These are phyloP conservation scores for Deuterostichococcus epilithicus DNA, from an alignment of 139 green algal genomes.

Conservation along the genomic window DNA sequence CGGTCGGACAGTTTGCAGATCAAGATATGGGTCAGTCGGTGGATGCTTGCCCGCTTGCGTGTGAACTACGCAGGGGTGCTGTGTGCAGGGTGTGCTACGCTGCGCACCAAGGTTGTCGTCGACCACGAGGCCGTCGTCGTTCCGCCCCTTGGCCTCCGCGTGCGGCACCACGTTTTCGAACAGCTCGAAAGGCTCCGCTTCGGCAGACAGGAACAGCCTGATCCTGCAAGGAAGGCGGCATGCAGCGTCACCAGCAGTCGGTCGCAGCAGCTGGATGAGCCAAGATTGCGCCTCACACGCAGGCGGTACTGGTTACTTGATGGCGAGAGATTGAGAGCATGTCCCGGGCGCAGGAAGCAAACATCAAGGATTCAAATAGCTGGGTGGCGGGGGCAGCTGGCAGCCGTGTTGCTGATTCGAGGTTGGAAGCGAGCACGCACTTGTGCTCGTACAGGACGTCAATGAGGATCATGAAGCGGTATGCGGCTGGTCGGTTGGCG, in stretches of 20 bases:
- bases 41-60: not conserved
- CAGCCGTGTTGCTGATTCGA: too few species aligned
- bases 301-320: too few species aligned
- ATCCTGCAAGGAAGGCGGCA: constrained; percentile 38
- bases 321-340: too few species aligned
- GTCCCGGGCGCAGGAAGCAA: too few species aligned
- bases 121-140: not conserved
- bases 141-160: constrained; percentile 23
- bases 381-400: too few species aligned
- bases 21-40: too few species aligned
- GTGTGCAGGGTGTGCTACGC: too few species aligned
- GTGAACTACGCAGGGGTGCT: constrained; percentile 5
- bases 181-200: constrained; percentile 71
- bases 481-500: constrained; percentile 54
- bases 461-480: constrained; percentile 92
- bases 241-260: not conserved
- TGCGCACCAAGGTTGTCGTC: too few species aligned
- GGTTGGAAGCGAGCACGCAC: too few species aligned
- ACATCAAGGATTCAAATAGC: too few species aligned
- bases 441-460: constrained; percentile 93
- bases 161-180: constrained; percentile 83
- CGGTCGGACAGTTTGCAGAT: too few species aligned
- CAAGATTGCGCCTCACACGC: too few species aligned
- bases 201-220: constrained; percentile 74
- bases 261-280: not conserved